Percentiles rank a stretch among this genome's conserved stretches.
Conservation (phyloP, 805 yeast species). For the Candida caryicola region DNA sequence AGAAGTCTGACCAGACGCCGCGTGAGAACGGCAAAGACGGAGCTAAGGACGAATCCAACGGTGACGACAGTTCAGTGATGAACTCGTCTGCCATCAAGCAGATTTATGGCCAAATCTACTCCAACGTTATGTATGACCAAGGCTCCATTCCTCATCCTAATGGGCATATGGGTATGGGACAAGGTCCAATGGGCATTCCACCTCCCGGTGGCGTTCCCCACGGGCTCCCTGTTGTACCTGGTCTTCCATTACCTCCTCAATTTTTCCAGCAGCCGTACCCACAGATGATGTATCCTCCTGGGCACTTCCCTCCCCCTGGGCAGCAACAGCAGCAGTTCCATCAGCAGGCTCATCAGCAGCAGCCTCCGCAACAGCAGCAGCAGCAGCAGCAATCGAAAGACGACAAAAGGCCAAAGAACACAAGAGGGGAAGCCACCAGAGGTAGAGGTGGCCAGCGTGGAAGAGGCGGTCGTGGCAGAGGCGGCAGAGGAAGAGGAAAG, state of each 20-base stretch:
- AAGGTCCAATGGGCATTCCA: background rate
- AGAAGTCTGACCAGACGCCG: constrained; percentile 8
- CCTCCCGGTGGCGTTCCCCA: constrained; percentile 5
- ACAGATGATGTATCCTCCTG: background rate
- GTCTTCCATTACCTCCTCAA: constrained; percentile 36
- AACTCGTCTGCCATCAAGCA: constrained; percentile 36
- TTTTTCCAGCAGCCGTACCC: constrained; percentile 1
- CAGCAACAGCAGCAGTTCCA: background rate
- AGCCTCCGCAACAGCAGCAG: background rate
- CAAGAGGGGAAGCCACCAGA: too few relatives aligned
- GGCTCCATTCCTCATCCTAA: constrained; percentile 8
- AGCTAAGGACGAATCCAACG: constrained; percentile 9
- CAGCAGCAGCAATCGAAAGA: background rate
- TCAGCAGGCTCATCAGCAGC: background rate
- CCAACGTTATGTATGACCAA: constrained; percentile 38
- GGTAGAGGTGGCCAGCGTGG: constrained; percentile 16
- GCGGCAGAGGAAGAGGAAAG: constrained; percentile 6
- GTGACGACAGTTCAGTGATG: constrained; percentile 16
- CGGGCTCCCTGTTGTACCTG: constrained; percentile 31
- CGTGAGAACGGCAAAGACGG: constrained; percentile 4
- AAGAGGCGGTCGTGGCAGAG: constrained; percentile 7
- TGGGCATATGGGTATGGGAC: constrained; percentile 6
- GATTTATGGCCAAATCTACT: constrained; percentile 43
- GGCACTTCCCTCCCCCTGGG: background rate
- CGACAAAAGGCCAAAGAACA: background rate